Conservation (phyloP, 768 basidiomycete species). For the Termitomyces sp. region DNA sequence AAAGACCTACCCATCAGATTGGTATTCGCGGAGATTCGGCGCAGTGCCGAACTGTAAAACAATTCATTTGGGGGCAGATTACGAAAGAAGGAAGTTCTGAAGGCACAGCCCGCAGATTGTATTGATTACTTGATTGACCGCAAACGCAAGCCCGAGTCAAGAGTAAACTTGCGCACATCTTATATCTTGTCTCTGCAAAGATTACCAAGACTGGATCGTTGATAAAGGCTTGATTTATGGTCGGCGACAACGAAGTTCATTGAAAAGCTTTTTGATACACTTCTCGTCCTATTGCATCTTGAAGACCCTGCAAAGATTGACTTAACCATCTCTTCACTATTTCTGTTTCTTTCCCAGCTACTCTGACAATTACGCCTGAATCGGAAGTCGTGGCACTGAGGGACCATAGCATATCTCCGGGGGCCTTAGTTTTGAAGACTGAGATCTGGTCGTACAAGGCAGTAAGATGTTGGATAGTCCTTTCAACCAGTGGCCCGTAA, state of each 20-base stretch:
- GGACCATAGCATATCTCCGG: slow-evolving; percentile 78
- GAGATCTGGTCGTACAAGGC: slow-evolving; percentile 48
- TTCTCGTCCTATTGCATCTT: slow-evolving; percentile 57
- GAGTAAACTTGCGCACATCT: not conserved
- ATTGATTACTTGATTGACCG: not conserved
- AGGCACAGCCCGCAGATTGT: too few species aligned
- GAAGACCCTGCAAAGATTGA: slow-evolving; percentile 45
- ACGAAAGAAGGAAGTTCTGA: not conserved
- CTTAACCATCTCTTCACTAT: slow-evolving; percentile 68
- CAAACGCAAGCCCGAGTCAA: too few species aligned
- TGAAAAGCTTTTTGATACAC: slow-evolving; percentile 62
- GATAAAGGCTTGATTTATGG: not conserved
- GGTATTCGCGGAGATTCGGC: not conserved
- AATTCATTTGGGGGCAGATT: not conserved
- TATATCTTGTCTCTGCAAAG: too few species aligned
- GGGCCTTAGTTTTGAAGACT: slow-evolving; percentile 59
- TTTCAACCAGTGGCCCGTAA: slow-evolving; percentile 59
- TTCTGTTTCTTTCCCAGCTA: slow-evolving; percentile 77
- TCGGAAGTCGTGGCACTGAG: slow-evolving; percentile 52
- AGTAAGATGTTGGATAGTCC: slow-evolving; percentile 45
- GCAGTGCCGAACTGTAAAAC: too few species aligned
- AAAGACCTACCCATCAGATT: not conserved
- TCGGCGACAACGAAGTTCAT: slow-evolving; percentile 15
- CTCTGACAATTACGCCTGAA: slow-evolving; percentile 56
- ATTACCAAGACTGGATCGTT: not conserved